Base-by-base conservation (phyloP, 2,329 filamentous ascomycete genomes). In the Septoria linicola region DNA sequence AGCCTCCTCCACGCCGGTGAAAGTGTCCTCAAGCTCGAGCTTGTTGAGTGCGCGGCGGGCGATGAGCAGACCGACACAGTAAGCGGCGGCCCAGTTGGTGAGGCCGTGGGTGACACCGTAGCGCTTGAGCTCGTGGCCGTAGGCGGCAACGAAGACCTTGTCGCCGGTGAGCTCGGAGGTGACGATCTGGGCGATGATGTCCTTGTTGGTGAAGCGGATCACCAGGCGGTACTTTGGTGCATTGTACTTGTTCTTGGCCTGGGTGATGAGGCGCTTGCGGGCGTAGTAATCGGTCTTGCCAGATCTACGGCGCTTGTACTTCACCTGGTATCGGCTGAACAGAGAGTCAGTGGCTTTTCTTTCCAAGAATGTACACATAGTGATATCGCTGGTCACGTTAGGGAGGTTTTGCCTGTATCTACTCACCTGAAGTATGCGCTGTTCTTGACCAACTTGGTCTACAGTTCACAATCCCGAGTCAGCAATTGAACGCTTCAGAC, bases 161-260 rank as follows among this genome's bases (percentile, higher is more conserved):
- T 99, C 93, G 72, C 93, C 93, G 65, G 82, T 84, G 80, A 99
- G 88, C 83, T 99, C 93, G 57, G 93, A 95, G 73, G 83, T 87
- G 75, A 99, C 84, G 75, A 99, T 93, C 82, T 99, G 93, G 80
- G 84, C 85, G 80, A 97, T 88, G 81, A 97, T 95, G 83, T 99
- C 92, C 78, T 90, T 89, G 87, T 97, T 70, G 65, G 68, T 71
- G 68, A 71, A 71, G 63, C 93, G 93, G 74, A 99, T 89, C 66
- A 99, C 93, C 72, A 99, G 87, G 73, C 93, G 89, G 87, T 99
- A 97, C 85, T 99, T 99, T 79, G 93, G 93, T 62, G 93, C 88
- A 80, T 95, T 95, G 88, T 97, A 99, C 88, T 99, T 99, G 89
- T 99, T 99, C 89, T 97, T 99, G 80, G 93, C 93, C 84, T 99